phyloP scores from a whole-genome alignment of 352 stramenopile genomes.

The Saprolegnia diclina region DNA sequence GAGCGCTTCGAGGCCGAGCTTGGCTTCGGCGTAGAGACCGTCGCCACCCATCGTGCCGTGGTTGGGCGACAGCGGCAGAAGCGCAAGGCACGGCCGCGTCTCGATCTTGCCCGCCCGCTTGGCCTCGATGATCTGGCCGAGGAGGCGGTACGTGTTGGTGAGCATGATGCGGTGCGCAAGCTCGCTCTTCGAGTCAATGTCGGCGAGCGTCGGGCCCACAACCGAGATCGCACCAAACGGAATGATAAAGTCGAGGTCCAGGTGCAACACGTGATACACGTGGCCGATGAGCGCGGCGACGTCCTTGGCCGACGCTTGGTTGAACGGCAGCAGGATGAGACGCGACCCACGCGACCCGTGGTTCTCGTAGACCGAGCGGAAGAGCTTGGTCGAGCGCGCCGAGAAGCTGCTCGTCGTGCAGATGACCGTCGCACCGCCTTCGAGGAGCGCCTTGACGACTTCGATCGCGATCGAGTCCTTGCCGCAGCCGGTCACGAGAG shows the following conservation, averaged over 20 bases:
- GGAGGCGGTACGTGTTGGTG: conserved; percentile 77
- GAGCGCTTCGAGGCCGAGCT: conserved; percentile 79
- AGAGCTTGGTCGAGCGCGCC: conserved; percentile 43
- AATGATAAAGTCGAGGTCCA: conserved; percentile 83
- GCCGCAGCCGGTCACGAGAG: conserved; percentile 79
- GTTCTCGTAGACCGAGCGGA: conserved; percentile 81
- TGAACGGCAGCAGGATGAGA: conserved; percentile 79
- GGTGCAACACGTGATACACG: conserved; percentile 75
- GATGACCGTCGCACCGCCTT: conserved; percentile 80
- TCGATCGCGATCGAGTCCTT: conserved; percentile 81
- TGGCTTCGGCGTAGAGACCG: conserved; percentile 84
- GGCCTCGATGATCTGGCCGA: conserved; percentile 66
- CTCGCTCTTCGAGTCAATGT: conserved; percentile 75
- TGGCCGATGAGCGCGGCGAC: conserved; percentile 61
- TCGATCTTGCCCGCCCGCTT: conserved; percentile 67
- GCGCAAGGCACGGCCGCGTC: conserved; percentile 66
- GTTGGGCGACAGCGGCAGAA: conserved; percentile 82
- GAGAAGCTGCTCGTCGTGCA: conserved; percentile 80
- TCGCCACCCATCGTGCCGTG: conserved; percentile 82
- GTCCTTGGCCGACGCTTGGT: conserved; percentile 77
- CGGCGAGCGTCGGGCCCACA: conserved; percentile 63
- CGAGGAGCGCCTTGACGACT: conserved; percentile 76
- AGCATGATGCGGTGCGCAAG: conserved; percentile 84
- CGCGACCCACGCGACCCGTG: conserved; percentile 73
- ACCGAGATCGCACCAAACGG: conserved; percentile 84